Base-by-base conservation (phyloP, 108 stramenopile genomes). In the Nitzschia sp. region DNA sequence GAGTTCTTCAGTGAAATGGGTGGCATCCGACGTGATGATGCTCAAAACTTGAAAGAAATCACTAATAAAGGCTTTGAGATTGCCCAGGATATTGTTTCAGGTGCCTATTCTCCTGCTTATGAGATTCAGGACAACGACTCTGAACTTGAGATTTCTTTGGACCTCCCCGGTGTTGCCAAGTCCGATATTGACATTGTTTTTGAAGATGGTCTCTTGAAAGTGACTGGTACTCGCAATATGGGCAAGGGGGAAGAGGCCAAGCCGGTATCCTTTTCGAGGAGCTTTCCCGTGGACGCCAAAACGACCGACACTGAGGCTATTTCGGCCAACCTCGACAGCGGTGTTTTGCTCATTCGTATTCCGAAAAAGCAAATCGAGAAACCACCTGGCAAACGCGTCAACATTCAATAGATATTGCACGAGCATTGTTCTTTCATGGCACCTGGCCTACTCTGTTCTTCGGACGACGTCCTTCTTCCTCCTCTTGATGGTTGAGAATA, bases 261-360 rank as follows among this genome's bases (percentile, higher is more conserved):
- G 27, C n/a, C 31, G 30, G 29, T 32, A 21, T 16, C 57, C 25
- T 58, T 58, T 58, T 28, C 57, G n/a, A 58, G 57, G 57, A 58
- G 31, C n/a, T 58, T 58, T 31, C n/a, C 57, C 6, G n/a, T 58
- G 13, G 57, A 58, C 28, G 52, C 17, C 8, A 25, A 8, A 27
- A 32, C 54, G 9, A 36, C 65, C 30, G 50, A 66, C 25, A 55
- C 53, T 17, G 47, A 32, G 2, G n/a, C 34, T 8, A 66, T 66
- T 32, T 30, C 63, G 17, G 63, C 71, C 34, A 65, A 35, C 17
- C 36, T 72, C 11, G 64, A 65, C 1, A 44, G 23, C 23, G 71
- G 53, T 57, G 71, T 72, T 8, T 66, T 72, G 53, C 25, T 29
- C 11, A 52, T 72, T 17, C 66, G 50, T 19, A 35, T 66, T 38